Conservation (phyloP, 1,284 basidiomycete species). For the Trametes sp. region DNA sequence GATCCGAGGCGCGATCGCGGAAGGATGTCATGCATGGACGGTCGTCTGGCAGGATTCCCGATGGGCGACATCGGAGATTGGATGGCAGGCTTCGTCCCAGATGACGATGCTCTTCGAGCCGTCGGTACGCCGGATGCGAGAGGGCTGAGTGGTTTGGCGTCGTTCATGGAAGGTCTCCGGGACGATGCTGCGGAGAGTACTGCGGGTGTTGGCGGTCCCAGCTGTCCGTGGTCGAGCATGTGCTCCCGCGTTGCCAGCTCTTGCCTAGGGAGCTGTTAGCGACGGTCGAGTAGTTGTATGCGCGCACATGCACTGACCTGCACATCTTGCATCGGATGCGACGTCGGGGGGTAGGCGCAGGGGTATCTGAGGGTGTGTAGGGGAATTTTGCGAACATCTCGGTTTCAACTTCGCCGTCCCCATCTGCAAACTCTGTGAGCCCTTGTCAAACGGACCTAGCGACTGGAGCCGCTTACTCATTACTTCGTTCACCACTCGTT, state of each 20-base stretch:
- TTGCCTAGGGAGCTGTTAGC: conserved; percentile 53
- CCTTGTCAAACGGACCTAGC: background rate
- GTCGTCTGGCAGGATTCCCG: conserved; percentile 34
- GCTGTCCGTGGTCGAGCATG: conserved; percentile 89
- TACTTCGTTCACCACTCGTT: conserved; percentile 74
- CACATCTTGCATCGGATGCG: conserved; percentile 93
- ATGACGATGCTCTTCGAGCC: conserved; percentile 20
- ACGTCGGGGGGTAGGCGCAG: conserved; percentile 69
- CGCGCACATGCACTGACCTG: conserved; percentile 54
- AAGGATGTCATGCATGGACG: conserved; percentile 28
- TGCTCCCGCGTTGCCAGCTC: conserved; percentile 90
- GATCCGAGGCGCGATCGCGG: conserved; percentile 38
- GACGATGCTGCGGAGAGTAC: conserved; percentile 58
- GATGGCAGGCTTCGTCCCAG: conserved; percentile 18
- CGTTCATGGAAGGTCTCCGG: conserved; percentile 51
- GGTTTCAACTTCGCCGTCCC: conserved; percentile 70
- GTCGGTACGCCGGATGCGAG: conserved; percentile 20
- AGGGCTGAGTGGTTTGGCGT: conserved; percentile 30
- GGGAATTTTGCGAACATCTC: conserved; percentile 83
- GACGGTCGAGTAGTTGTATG: too few relatives aligned
- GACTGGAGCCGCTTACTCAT: conserved; percentile 66
- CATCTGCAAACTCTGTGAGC: conserved; percentile 53
- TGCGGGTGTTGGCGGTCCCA: conserved; percentile 69
- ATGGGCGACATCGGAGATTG: conserved; percentile 28
- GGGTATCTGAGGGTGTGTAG: conserved; percentile 67